Percentiles rank a stretch among this genome's conserved stretches.
Conservation (phyloP, 1,284 basidiomycete species). For the Cronartium quercuum region DNA sequence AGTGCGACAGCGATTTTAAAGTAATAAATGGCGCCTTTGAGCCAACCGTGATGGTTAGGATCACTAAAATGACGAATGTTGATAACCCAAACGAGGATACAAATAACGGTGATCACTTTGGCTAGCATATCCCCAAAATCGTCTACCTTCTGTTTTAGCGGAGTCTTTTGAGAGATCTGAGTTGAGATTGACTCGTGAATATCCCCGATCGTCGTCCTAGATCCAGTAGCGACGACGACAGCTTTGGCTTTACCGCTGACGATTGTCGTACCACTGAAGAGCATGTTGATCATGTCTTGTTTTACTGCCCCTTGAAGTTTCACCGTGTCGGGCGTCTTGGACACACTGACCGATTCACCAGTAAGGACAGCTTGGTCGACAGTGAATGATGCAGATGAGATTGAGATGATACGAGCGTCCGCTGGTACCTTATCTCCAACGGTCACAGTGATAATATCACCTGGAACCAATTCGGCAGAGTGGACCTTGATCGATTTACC, state of each 20-base stretch:
- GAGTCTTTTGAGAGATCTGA: conserved; percentile 86
- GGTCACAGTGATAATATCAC: conserved; percentile 78
- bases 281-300: conserved; percentile 90
- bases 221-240: conserved; percentile 75
- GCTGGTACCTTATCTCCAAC: conserved; percentile 92
- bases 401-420: conserved; percentile 78
- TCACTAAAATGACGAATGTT: conserved; percentile 91
- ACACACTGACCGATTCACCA: conserved; percentile 80
- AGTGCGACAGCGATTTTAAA: conserved; percentile 96
- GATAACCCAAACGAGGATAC: conserved; percentile 89
- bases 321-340: conserved; percentile 66
- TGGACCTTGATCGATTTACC: conserved; percentile 68
- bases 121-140: conserved; percentile 93
- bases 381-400: conserved; percentile 82
- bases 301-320: conserved; percentile 72
- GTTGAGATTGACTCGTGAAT: conserved; percentile 88
- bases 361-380: conserved; percentile 92
- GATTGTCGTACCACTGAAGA: conserved; percentile 88
- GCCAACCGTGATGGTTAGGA: conserved; percentile 74
- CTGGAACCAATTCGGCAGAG: conserved; percentile 80
- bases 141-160: conserved; percentile 87
- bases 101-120: conserved; percentile 91
- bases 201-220: conserved; percentile 81
- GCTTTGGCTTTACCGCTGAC: conserved; percentile 81
- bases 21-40: conserved; percentile 92